Evolutionary conservation across 108 stramenopile genomes (phyloP), one percentile per base, ranked within the genome.

Genomic region (Skeletonema grethae): DNA sequence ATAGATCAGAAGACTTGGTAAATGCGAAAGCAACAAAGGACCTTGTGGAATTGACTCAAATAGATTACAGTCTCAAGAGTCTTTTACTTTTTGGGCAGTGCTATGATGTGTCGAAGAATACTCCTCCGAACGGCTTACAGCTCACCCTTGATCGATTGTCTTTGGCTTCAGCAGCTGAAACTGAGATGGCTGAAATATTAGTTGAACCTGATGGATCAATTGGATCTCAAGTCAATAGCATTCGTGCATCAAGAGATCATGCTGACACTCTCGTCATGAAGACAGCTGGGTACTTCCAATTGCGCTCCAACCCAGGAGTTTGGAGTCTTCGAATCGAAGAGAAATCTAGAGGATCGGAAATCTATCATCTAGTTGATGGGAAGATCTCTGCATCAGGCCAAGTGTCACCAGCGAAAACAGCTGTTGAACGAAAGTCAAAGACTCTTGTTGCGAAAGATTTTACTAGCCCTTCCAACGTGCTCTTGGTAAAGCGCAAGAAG

Each of bases 231-330:
- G 50, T 10, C 22, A 24, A 20, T 16, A 28, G 56, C 36, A 45
- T 22, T 28, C 24, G 38, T 15, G 50, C 56, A 25, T 61, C 22
- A 53, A 60, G 30, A 9, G 65, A 82, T 30, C 79, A 87, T 50
- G 85, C 95, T 2, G 99, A 98, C 60, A 99, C 99, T 32, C 60
- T 99, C 2, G 98, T 98, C 0, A 99, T 99, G 99, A 94, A 97
- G 59, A 99, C 94, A 70, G 89, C 90, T 18, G 99, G 98, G 22
- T 99, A 99, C 82, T 99, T 96, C 87, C 98, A 99, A 69, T 84
- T 99, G 5, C 89, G 96, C 46, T 96, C 97, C 6, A 86, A 91
- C 24, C 98, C 97, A 1, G 97, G 97, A n/a, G 77, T 97, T 38
- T 97, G 92, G 94, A 65, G 87, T 32, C 70, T 98, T 24, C 69